These are phyloP conservation scores for Chytriomyces sp. DNA, from an alignment of 192 early-diverging fungal species.

Conservation along the genomic window DNA sequence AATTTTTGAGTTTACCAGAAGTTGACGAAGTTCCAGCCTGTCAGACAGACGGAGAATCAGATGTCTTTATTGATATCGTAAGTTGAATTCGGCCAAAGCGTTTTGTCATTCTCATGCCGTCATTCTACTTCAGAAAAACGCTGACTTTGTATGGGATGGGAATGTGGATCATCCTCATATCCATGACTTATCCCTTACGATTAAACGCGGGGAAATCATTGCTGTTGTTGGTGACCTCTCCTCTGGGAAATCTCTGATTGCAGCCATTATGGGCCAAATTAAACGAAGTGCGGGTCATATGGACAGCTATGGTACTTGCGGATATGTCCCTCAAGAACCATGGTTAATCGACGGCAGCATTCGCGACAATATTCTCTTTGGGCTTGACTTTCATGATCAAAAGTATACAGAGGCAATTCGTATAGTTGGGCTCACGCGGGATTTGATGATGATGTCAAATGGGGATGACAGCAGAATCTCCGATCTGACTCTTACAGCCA, in stretches of 20 bases:
- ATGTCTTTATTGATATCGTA: slow-evolving; percentile 53
- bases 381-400: slow-evolving; percentile 62
- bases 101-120: neutral
- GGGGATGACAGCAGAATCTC: slow-evolving; percentile 35
- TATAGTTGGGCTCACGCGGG: slow-evolving; percentile 70
- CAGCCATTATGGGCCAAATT: slow-evolving; percentile 76
- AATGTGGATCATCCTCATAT: slow-evolving; percentile 60
- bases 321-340: slow-evolving; percentile 71
- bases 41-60: slow-evolving; percentile 15
- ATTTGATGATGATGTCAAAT: slow-evolving; percentile 61
- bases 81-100: slow-evolving; percentile 11
- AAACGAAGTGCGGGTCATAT: slow-evolving; percentile 51
- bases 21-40: slow-evolving; percentile 45
- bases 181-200: slow-evolving; percentile 50
- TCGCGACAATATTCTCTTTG: slow-evolving; percentile 84
- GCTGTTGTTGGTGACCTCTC: slow-evolving; percentile 77
- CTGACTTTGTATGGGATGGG: slow-evolving; percentile 55
- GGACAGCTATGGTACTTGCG: slow-evolving; percentile 50
- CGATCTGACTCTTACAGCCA: slow-evolving; percentile 49
- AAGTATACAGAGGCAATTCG: slow-evolving; percentile 67
- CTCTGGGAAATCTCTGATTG: slow-evolving; percentile 69
- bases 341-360: slow-evolving; percentile 76
- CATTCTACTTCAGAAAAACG: slow-evolving; percentile 32
- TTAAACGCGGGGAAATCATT: slow-evolving; percentile 59
- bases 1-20: slow-evolving; percentile 66